phyloP scores from a whole-genome alignment of 495 filamentous ascomycete species.

The Aspergillus ostianus region DNA sequence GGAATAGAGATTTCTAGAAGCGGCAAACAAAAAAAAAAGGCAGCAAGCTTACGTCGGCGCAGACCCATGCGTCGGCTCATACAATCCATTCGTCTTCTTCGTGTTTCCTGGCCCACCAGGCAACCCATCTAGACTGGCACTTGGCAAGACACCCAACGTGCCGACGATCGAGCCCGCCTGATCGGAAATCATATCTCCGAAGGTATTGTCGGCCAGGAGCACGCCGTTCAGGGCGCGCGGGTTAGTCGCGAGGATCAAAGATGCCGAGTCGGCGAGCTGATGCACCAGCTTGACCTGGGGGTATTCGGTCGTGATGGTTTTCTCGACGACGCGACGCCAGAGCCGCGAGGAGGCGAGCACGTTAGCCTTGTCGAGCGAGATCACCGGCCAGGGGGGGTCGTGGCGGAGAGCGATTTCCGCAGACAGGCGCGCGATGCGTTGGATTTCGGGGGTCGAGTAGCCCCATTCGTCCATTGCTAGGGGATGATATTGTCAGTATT shows the following conservation, averaged over 20 bases:
- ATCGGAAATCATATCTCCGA: constrained; percentile 54
- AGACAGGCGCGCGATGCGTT: constrained; percentile 47
- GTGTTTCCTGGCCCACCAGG: constrained; percentile 23
- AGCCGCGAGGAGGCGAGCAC: constrained; percentile 50
- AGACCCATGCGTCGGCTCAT: constrained; percentile 45
- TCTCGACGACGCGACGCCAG: constrained; percentile 46
- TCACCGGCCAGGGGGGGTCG: constrained; percentile 44
- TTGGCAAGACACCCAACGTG: constrained; percentile 48
- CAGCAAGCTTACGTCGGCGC: constrained; percentile 34
- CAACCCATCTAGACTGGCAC: constrained; percentile 48
- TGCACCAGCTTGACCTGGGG: constrained; percentile 45
- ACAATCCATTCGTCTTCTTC: constrained; percentile 38
- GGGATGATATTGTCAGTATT: neutral
- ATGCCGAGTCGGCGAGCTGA: constrained; percentile 51
- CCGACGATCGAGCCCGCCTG: constrained; percentile 49
- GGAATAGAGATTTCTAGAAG: too few relatives aligned
- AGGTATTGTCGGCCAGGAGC: constrained; percentile 50
- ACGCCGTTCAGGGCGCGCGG: constrained; percentile 50
- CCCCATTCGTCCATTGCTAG: constrained; percentile 49
- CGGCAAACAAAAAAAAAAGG: neutral
- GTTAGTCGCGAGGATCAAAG: constrained; percentile 49
- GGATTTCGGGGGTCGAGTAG: constrained; percentile 45
- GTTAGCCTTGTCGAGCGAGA: constrained; percentile 51
- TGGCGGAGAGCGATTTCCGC: constrained; percentile 45
- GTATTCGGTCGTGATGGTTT: constrained; percentile 47